A percentile compares a stretch with the other conserved stretches of the same genome.
Conservation (phyloP, 1,284 basidiomycete species). For the Exsudoporus floridanus region DNA sequence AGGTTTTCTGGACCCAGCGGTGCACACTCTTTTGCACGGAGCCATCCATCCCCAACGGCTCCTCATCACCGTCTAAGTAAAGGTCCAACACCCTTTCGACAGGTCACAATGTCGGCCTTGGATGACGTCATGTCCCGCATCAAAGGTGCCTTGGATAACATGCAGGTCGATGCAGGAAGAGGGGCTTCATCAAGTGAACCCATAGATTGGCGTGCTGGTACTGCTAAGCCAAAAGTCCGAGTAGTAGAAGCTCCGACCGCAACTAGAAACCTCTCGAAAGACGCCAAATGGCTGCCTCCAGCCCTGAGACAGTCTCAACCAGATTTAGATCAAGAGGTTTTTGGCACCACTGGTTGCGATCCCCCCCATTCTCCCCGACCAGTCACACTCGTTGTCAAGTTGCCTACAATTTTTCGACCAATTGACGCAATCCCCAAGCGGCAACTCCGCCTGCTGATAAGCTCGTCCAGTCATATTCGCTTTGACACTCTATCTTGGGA, state of each 20-base stretch:
- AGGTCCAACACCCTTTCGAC: conserved; percentile 49
- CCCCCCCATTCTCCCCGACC: conserved; percentile 55
- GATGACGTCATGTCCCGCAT: conserved; percentile 88
- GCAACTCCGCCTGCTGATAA: conserved; percentile 46
- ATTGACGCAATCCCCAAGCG: conserved; percentile 47
- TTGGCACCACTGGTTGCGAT: conserved; percentile 50
- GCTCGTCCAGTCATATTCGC: conserved; percentile 41
- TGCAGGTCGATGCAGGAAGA: conserved; percentile 48
- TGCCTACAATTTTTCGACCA: conserved; percentile 50
- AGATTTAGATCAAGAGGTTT: conserved; percentile 47
- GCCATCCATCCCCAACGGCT: conserved; percentile 17
- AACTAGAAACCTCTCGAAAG: conserved; percentile 20
- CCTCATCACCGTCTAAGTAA: conserved; percentile 32
- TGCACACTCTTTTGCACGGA: conserved; percentile 13
- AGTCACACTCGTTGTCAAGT: conserved; percentile 51
- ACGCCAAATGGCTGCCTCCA: conserved; percentile 55
- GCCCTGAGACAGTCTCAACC: conserved; percentile 43
- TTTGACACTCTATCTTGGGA: conserved; percentile 75
- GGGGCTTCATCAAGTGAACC: conserved; percentile 19
- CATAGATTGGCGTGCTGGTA: conserved; percentile 18
- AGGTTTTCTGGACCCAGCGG: conserved; percentile 22
- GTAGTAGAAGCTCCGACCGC: conserved; percentile 11
- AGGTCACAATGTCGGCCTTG: conserved; percentile 71
- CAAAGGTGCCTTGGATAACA: conserved; percentile 77
- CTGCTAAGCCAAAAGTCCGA: conserved; percentile 19